A percentile compares a stretch with the other conserved stretches of the same genome.
These are phyloP conservation scores for Cordyceps pruinosa DNA, from an alignment of 2,329 filamentous ascomycete species.

Conservation along the genomic window DNA sequence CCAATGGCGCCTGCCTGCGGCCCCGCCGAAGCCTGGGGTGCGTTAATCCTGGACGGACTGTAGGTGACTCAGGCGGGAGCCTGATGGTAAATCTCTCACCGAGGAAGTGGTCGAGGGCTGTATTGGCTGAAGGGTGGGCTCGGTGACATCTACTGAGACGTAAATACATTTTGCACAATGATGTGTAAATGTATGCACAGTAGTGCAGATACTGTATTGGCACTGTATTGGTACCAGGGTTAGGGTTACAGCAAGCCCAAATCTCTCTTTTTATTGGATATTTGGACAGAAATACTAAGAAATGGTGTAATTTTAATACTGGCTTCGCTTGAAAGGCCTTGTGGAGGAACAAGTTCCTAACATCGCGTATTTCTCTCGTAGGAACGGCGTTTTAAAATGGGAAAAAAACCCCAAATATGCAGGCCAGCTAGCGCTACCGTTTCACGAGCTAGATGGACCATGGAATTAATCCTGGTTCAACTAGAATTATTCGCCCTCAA, in stretches of 20 bases:
- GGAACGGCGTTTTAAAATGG: background rate
- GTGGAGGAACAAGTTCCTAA: background rate
- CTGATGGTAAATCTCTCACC: background rate
- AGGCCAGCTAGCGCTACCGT: background rate
- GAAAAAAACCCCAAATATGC: background rate
- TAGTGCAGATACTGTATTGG: background rate
- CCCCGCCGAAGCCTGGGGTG: slow-evolving; percentile 8
- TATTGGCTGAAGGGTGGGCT: too few relatives aligned
- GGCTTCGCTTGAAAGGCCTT: background rate
- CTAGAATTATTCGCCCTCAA: background rate
- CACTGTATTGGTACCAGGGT: background rate
- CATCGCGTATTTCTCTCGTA: background rate
- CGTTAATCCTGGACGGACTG: background rate
- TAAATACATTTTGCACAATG: background rate
- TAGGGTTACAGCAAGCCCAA: background rate
- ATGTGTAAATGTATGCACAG: too few relatives aligned
- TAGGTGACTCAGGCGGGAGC: slow-evolving; percentile 4
- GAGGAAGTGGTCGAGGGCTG: too few relatives aligned
- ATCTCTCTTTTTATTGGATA: background rate
- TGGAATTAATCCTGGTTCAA: background rate
- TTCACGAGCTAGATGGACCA: background rate
- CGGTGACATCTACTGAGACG: too few relatives aligned
- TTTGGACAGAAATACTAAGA: too few relatives aligned
- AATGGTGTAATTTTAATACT: too few relatives aligned
- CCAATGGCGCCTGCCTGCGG: background rate